Base-by-base conservation (phyloP, 1,139 yeast genomes). In the Saccharomyces hybrid region DNA sequence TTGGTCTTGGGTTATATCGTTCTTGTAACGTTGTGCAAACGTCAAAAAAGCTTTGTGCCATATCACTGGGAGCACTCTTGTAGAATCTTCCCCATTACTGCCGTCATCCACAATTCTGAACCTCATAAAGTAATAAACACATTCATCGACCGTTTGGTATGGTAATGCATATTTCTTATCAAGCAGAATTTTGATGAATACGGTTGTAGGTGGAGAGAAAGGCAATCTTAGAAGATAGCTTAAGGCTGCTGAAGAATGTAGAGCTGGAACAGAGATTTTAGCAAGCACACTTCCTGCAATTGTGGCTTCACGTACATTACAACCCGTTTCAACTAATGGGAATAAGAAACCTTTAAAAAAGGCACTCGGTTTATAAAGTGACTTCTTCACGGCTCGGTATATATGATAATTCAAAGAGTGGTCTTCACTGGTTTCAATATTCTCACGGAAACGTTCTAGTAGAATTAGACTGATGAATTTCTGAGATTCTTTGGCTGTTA, bases 101-200 rank as follows among this genome's bases (percentile, higher is more conserved):
- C 72, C 73, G 57, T 74, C 76, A 62, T 75, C 77, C 34, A 78
- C 62, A 50, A 77, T 73, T 75, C 95, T 80, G 73, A 91, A 95
- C 63, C 90, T 80, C 87, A 91, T 86, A 71, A 93, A 93, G 68
- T 90, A 95, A 70, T 88, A 91, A n/a, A 95, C 99, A 60, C 89
- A 78, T 59, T 91, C 95, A 70, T 95, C 99, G 55, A 93, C 83
- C 1, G 96, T 95, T 74, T 91, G 96, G 72, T 90, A 93, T 41
- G 99, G 99, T 59, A 93, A 77, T 1, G 99, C 98, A 66, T 95
- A 93, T 71, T 89, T 91, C 75, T 95, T 93, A 70, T 95, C 98
- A 51, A 95, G 76, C 57, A 93, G 77, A 3, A 89, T 88, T 69
- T 95, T 82, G 56, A 93, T 89, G 72, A 93, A 91, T 2, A 91